These are phyloP conservation scores for Thymus mandschuricus DNA, from an alignment of 257 asterid species.

Conservation along the genomic window DNA sequence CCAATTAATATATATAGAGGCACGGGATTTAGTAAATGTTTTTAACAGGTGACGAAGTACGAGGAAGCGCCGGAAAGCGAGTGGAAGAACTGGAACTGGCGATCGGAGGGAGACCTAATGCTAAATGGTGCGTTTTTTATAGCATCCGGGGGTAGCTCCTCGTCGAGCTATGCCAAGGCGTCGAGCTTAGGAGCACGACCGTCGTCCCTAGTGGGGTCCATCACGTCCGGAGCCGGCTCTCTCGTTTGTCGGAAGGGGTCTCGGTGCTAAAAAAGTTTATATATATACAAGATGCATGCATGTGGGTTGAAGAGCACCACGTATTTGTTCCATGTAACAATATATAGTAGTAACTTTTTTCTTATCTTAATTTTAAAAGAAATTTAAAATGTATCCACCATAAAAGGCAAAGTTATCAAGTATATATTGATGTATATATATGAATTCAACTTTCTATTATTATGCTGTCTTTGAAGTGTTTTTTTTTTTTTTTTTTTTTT, in stretches of 20 bases:
- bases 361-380: not conserved
- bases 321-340: not conserved
- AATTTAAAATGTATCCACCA: not conserved
- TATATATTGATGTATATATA: not conserved
- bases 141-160: slow-evolving; percentile 51
- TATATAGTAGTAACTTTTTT: not conserved
- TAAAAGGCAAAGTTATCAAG: not conserved
- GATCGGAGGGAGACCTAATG: slow-evolving; percentile 68
- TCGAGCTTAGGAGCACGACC: slow-evolving; percentile 68
- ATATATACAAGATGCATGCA: not conserved
- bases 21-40: no score
- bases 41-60: slow-evolving; percentile 56
- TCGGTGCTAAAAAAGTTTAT: slow-evolving; percentile 35
- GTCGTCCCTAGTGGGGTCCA: slow-evolving; percentile 48
- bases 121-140: slow-evolving; percentile 65
- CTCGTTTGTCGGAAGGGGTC: slow-evolving; percentile 52
- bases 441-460: not conserved
- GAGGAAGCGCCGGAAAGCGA: slow-evolving; percentile 58
- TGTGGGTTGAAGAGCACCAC: slow-evolving; percentile 11
- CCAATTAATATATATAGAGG: no score
- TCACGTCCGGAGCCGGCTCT: slow-evolving; percentile 52
- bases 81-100: slow-evolving; percentile 75
- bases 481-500: no score
- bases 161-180: slow-evolving; percentile 63
- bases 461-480: no score